A percentile compares a stretch with the other conserved stretches of the same genome.
phyloP scores from a whole-genome alignment of 2,329 filamentous ascomycete species.

The Fusarium globosum region DNA sequence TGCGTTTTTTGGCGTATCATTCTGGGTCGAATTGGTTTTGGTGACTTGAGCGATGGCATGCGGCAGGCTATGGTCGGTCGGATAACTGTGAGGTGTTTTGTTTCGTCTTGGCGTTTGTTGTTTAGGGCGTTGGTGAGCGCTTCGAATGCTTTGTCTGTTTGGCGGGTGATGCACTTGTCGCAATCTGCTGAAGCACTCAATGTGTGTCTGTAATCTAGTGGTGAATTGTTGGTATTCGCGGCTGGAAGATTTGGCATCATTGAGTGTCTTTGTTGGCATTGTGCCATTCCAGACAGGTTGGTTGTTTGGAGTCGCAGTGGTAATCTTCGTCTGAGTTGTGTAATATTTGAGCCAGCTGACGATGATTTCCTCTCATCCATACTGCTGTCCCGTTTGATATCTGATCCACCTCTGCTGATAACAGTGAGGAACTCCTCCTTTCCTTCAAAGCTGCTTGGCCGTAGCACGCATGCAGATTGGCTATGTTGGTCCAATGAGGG shows the following conservation, averaged over 20 bases:
- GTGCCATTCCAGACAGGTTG: not conserved
- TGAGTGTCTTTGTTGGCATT: not conserved
- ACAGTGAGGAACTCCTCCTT: constrained; percentile 5
- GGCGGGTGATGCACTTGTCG: not conserved
- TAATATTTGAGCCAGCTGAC: not conserved
- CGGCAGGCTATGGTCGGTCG: not conserved
- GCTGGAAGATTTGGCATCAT: not conserved
- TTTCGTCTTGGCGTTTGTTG: not conserved
- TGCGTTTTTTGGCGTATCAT: constrained; percentile 7
- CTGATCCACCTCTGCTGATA: not conserved
- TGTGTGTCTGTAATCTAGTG: not conserved
- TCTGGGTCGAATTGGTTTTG: constrained; percentile 14
- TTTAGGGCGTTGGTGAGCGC: not conserved
- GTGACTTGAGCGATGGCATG: constrained; percentile 1
- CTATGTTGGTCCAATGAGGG: constrained; percentile 6
- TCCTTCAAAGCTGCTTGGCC: constrained; percentile 2
- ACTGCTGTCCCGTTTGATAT: not conserved
- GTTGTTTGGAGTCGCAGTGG: constrained; percentile 10
- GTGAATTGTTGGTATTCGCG: not conserved
- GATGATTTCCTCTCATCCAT: not conserved
- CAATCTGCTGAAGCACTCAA: not conserved
- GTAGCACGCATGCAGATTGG: constrained; percentile 8
- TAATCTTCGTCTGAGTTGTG: not conserved
- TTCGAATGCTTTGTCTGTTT: constrained; percentile 18
- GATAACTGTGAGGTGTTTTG: not conserved